Conservation (phyloP, 306 rosid genomes). For the Calophaca sinica region DNA sequence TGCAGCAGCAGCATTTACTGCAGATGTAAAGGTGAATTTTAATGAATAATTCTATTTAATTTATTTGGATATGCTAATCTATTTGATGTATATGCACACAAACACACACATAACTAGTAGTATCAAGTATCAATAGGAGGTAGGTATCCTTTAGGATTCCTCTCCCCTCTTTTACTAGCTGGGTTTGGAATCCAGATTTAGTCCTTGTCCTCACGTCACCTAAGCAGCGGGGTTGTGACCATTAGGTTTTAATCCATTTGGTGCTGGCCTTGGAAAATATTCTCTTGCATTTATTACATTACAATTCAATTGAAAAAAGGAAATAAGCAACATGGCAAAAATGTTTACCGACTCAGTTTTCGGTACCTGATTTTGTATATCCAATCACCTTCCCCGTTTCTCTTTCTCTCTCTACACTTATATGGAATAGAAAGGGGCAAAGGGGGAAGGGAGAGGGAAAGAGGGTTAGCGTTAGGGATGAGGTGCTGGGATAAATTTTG, state of each 20-base stretch:
- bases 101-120: background rate
- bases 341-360: constrained; percentile 22
- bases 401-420: background rate
- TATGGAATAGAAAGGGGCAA: background rate
- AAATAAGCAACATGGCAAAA: constrained; percentile 17
- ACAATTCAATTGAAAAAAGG: constrained; percentile 18
- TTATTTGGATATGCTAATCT: constrained; percentile 16
- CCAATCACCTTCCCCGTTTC: background rate
- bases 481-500: background rate
- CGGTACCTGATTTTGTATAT: constrained; percentile 20
- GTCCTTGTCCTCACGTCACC: constrained; percentile 38
- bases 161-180: constrained; percentile 24
- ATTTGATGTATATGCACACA: background rate
- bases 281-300: constrained; percentile 22
- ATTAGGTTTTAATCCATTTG: constrained; percentile 29
- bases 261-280: constrained; percentile 17
- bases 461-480: background rate
- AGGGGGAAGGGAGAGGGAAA: background rate
- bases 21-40: constrained; percentile 84
- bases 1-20: constrained; percentile 99
- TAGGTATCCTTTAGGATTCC: background rate
- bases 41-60: constrained; percentile 17
- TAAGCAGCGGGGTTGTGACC: constrained; percentile 4
- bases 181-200: constrained; percentile 19
- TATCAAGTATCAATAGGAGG: constrained; percentile 1